Conservation (phyloP, 805 yeast species). For the Candida nonsorbophila region DNA sequence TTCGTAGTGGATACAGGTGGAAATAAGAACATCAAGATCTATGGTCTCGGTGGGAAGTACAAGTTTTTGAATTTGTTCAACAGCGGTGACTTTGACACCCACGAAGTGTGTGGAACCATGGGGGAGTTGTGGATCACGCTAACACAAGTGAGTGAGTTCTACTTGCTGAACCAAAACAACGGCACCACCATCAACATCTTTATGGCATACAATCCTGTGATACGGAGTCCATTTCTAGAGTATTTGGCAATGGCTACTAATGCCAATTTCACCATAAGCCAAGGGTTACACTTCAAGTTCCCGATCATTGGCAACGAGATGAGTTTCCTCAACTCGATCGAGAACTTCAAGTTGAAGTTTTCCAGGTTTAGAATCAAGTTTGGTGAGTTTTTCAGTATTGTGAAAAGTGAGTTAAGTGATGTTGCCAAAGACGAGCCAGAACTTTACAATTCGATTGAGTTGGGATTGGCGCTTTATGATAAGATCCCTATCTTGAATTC, state of each 20-base stretch:
- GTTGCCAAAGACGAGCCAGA: conserved; percentile 24
- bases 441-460: conserved; percentile 42
- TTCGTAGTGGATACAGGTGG: conserved; percentile 39
- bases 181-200: conserved; percentile 53
- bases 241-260: conserved; percentile 62
- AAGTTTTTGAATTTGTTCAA: conserved; percentile 58
- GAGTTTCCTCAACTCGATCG: conserved; percentile 57
- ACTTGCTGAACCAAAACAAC: conserved; percentile 10
- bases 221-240: conserved; percentile 63
- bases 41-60: conserved; percentile 71
- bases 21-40: conserved; percentile 42
- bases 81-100: conserved; percentile 3
- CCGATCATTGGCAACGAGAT: conserved; percentile 67
- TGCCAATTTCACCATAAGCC: conserved; percentile 70
- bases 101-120: conserved; percentile 16
- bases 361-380: conserved; percentile 56
- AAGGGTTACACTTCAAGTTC: conserved; percentile 66
- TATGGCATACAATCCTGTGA: conserved; percentile 64
- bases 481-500: conserved; percentile 47
- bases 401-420: conserved; percentile 46
- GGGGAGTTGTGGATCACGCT: conserved; percentile 75
- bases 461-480: conserved; percentile 59
- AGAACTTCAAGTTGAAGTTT: conserved; percentile 58
- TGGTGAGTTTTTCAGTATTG: conserved; percentile 58
- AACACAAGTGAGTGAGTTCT: conserved; percentile 63